These are phyloP conservation scores for Trichosporon coremiiforme DNA, from an alignment of 1,284 basidiomycete genomes.

Conservation along the genomic window DNA sequence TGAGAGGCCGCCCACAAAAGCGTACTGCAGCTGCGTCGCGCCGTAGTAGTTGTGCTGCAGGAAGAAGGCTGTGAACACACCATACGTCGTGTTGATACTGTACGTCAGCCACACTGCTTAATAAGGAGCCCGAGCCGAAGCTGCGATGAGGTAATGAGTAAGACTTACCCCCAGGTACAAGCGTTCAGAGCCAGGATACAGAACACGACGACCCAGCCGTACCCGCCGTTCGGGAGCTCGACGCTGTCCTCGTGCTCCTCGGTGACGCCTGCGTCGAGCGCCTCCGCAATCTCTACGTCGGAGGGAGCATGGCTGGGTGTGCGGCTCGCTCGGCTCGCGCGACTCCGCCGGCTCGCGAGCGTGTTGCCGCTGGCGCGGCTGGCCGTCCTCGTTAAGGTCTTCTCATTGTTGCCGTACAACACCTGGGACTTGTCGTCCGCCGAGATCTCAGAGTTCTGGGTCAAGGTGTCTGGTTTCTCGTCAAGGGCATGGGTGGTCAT, in stretches of 20 bases:
- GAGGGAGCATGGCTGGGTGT: background rate
- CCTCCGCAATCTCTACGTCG: background rate
- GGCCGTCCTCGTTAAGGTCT: background rate
- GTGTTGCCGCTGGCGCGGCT: background rate
- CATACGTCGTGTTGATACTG: constrained; percentile 58
- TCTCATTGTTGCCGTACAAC: background rate
- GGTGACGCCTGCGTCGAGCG: constrained; percentile 16
- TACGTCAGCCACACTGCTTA: constrained; percentile 26
- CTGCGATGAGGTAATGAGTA: too few relatives aligned
- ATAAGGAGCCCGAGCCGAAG: background rate
- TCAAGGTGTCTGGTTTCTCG: constrained; percentile 4
- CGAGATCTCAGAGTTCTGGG: background rate
- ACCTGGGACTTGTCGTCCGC: background rate
- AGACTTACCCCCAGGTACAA: constrained; percentile 47
- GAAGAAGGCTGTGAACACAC: constrained; percentile 58
- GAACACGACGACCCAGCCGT: constrained; percentile 56
- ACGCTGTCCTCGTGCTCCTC: constrained; percentile 18
- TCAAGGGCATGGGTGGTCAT: constrained; percentile 1
- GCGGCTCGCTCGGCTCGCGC: background rate
- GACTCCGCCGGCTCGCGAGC: background rate
- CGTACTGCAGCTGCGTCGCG: constrained; percentile 55
- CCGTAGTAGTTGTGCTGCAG: constrained; percentile 55
- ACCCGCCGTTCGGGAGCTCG: constrained; percentile 43
- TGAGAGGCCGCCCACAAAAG: constrained; percentile 57
- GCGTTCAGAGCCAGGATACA: constrained; percentile 50